Conservation (phyloP, 1,284 basidiomycete genomes). For the Ceratobasidium sp. region DNA sequence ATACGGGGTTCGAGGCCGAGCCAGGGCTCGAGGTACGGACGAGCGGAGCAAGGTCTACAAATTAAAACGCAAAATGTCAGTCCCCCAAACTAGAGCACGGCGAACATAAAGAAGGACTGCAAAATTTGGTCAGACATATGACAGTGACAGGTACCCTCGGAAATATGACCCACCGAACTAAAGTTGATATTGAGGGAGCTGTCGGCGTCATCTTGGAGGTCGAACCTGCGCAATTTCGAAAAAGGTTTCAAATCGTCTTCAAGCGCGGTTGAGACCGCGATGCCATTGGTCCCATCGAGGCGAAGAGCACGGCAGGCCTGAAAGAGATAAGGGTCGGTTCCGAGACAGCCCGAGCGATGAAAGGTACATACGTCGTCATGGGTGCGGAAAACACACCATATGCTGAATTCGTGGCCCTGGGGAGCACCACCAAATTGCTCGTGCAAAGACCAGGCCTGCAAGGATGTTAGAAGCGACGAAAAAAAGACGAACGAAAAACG, state of each 20-base stretch:
- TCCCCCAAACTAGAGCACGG: background rate
- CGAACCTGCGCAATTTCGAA: slow-evolving; percentile 62
- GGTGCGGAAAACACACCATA: slow-evolving; percentile 67
- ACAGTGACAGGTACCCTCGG: slow-evolving; percentile 14
- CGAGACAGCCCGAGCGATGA: slow-evolving; percentile 27
- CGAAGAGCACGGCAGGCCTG: slow-evolving; percentile 67
- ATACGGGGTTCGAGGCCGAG: background rate
- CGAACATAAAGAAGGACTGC: slow-evolving; percentile 48
- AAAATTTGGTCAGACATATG: slow-evolving; percentile 42
- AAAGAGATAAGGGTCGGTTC: slow-evolving; percentile 29
- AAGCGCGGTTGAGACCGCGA: slow-evolving; percentile 65
- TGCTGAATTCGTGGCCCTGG: slow-evolving; percentile 50
- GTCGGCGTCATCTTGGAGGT: slow-evolving; percentile 55
- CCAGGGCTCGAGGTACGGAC: background rate
- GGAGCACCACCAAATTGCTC: slow-evolving; percentile 52
- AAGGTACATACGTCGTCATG: slow-evolving; percentile 66
- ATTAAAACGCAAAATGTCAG: background rate
- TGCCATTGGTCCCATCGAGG: slow-evolving; percentile 58
- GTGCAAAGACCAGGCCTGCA: slow-evolving; percentile 61
- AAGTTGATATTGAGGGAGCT: slow-evolving; percentile 46
- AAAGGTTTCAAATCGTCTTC: slow-evolving; percentile 70
- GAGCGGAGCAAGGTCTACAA: slow-evolving; percentile 23
- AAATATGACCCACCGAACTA: slow-evolving; percentile 17
- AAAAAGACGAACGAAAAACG: background rate
- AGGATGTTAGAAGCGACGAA: background rate